Percentiles rank a stretch among this genome's conserved stretches.
Evolutionary conservation across 1,284 basidiomycete genomes (phyloP).

Genomic region (Hemileia vastatrix): DNA sequence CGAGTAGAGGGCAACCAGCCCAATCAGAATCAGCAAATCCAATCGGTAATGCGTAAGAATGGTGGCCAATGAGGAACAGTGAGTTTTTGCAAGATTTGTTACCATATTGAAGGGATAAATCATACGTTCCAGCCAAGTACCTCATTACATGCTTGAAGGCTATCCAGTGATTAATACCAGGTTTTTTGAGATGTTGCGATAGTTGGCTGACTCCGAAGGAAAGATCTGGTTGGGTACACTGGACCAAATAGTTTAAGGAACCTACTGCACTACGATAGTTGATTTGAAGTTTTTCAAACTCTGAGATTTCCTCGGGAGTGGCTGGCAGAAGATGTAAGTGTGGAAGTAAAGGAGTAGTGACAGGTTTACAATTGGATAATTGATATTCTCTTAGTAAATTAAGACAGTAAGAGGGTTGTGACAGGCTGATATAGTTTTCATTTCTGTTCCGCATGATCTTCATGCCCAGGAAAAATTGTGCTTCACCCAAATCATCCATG

Average conservation of each 20-base stretch:
- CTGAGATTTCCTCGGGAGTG: not conserved
- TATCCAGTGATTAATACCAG: not conserved
- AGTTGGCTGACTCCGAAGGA: not conserved
- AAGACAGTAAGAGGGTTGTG: not conserved
- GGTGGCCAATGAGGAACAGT: too few relatives aligned
- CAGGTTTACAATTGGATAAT: not conserved
- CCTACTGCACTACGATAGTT: not conserved
- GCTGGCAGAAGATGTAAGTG: not conserved
- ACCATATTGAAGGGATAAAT: too few relatives aligned
- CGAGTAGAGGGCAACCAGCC: conserved; percentile 41
- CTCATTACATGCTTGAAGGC: not conserved
- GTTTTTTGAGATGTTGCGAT: conserved; percentile 2
- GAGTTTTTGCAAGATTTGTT: too few relatives aligned
- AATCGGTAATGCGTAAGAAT: too few relatives aligned
- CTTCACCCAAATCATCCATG: not conserved
- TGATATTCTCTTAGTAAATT: not conserved
- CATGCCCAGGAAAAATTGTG: not conserved
- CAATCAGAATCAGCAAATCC: too few relatives aligned
- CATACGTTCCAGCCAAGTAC: not conserved
- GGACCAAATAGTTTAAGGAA: not conserved
- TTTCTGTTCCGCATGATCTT: not conserved
- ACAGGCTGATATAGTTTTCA: not conserved
- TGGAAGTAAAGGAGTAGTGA: not conserved
- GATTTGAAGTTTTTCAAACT: not conserved
- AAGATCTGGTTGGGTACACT: not conserved